These are phyloP conservation scores for Salix udensis DNA, from an alignment of 345 rosid genomes.

Conservation along the genomic window DNA sequence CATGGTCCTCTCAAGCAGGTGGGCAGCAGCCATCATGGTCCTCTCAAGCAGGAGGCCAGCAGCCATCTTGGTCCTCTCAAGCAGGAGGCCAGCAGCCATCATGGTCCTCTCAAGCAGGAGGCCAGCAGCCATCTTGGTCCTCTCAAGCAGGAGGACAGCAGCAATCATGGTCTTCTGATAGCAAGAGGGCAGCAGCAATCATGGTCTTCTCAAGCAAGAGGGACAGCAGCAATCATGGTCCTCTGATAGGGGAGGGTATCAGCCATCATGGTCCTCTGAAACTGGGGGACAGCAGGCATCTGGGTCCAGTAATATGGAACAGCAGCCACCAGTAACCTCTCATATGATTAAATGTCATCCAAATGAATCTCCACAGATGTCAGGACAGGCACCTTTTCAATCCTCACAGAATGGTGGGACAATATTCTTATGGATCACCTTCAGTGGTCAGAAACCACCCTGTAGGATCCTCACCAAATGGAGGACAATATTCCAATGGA, in stretches of 20 bases:
- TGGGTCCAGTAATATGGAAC: neutral
- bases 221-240: slow-evolving; percentile 6
- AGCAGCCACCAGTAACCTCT: neutral
- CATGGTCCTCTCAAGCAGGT: slow-evolving; percentile 1
- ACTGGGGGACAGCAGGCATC: neutral
- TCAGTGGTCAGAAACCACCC: neutral
- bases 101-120: neutral
- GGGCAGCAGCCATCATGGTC: slow-evolving; percentile 5
- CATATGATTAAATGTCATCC: neutral
- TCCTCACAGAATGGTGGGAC: neutral
- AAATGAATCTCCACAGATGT: neutral
- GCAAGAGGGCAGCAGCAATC: slow-evolving; percentile 12
- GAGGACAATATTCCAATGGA: neutral
- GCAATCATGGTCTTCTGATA: neutral
- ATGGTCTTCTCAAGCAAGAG: slow-evolving; percentile 8
- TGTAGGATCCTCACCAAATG: neutral
- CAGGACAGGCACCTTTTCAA: slow-evolving; percentile 2
- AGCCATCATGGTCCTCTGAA: slow-evolving; percentile 6
- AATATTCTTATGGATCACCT: neutral
- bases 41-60: neutral
- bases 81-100: neutral
- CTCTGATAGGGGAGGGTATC: slow-evolving; percentile 1
- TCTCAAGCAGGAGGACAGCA: slow-evolving; percentile 4
- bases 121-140: neutral
- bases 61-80: too few relatives aligned